A percentile compares a stretch with the other conserved stretches of the same genome.
phyloP scores from a whole-genome alignment of 106 monocot species.

The Allium cepa region DNA sequence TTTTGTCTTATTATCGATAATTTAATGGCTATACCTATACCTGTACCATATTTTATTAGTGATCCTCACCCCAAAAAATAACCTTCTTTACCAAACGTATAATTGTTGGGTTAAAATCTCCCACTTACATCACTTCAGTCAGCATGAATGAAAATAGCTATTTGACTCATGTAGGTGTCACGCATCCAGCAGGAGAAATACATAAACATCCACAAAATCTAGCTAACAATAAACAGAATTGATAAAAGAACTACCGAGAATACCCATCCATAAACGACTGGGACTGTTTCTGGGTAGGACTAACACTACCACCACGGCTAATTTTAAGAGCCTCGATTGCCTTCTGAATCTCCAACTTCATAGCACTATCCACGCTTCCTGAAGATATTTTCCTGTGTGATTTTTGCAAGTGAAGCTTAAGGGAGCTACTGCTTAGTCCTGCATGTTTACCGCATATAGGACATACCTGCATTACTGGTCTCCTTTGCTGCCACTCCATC shows the following conservation, averaged over 20 bases:
- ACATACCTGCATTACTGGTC: conserved; percentile 68
- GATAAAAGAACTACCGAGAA: neutral
- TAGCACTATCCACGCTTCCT: conserved; percentile 79
- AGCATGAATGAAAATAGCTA: too few species aligned
- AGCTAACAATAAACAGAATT: too few species aligned
- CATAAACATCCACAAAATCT: too few species aligned
- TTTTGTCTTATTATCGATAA: too few species aligned
- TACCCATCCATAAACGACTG: conserved; percentile 14
- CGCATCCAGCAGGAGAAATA: too few species aligned
- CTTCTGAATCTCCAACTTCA: conserved; percentile 73
- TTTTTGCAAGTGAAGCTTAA: conserved; percentile 86
- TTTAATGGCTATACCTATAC: too few species aligned
- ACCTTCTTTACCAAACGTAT: too few species aligned
- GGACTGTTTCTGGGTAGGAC: conserved; percentile 30
- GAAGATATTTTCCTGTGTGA: conserved; percentile 67
- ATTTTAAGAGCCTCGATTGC: conserved; percentile 43
- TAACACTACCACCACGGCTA: conserved; percentile 38
- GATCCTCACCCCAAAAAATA: too few species aligned
- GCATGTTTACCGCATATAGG: conserved; percentile 83
- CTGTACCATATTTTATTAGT: too few species aligned
- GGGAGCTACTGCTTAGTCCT: conserved; percentile 79
- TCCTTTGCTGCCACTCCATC: conserved; percentile 83
- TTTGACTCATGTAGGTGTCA: too few species aligned
- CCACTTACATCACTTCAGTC: too few species aligned
- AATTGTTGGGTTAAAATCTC: too few species aligned